These are phyloP conservation scores for Calonectria pauciramosa DNA, from an alignment of 2,329 filamentous ascomycete species.

Conservation along the genomic window DNA sequence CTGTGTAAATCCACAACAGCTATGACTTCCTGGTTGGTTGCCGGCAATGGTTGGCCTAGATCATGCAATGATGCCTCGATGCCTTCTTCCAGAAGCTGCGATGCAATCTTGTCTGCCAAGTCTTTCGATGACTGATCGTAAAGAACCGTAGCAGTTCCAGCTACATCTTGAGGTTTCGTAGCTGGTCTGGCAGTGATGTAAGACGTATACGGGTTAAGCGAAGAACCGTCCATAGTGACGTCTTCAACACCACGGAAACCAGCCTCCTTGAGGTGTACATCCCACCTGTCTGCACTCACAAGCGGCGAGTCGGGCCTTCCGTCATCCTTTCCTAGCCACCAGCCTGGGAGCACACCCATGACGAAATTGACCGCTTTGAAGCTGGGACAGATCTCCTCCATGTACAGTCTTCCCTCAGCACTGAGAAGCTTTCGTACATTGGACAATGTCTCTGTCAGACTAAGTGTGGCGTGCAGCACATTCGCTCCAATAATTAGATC, in stretches of 20 bases:
- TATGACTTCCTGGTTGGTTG: neutral
- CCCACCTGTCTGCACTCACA: slow-evolving; percentile 44
- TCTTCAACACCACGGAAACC: slow-evolving; percentile 39
- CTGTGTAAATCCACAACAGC: neutral
- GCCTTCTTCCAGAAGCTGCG: neutral
- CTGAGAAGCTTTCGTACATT: neutral
- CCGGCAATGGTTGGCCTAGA: neutral
- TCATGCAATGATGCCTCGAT: neutral
- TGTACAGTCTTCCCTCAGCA: neutral
- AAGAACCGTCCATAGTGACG: neutral
- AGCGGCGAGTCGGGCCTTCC: slow-evolving; percentile 44
- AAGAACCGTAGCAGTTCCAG: neutral
- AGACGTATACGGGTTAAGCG: neutral
- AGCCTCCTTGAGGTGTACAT: slow-evolving; percentile 39
- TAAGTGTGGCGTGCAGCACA: slow-evolving; percentile 47
- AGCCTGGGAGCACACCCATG: slow-evolving; percentile 40
- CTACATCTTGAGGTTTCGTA: neutral
- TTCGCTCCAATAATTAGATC: slow-evolving; percentile 50
- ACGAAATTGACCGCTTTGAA: neutral
- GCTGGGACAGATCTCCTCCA: neutral
- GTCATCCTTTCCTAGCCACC: slow-evolving; percentile 53
- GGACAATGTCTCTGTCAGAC: neutral
- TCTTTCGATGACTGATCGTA: neutral
- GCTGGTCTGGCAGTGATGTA: neutral
- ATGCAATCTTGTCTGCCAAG: neutral